phyloP scores from a whole-genome alignment of 164 flowering plant genomes.

The Nelumbo lutea region DNA sequence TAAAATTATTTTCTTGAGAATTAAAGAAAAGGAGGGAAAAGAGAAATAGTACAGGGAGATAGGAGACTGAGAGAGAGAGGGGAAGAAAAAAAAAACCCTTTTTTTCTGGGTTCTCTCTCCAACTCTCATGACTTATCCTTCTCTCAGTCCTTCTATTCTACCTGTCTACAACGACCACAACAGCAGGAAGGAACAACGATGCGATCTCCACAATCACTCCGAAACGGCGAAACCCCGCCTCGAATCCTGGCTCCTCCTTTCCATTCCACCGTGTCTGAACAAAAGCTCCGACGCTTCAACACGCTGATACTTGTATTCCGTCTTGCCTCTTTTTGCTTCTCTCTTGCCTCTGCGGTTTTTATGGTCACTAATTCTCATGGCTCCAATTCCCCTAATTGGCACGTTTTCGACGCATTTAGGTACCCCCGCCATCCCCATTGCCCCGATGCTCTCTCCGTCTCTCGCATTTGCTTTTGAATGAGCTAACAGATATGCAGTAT shows the following conservation, averaged over 20 bases:
- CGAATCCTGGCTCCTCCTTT: conserved; percentile 34
- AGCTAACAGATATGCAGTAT: background rate
- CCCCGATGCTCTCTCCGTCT: background rate
- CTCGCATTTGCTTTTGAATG: background rate
- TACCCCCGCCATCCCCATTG: conserved; percentile 7
- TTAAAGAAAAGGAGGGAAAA: background rate
- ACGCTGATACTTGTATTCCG: conserved; percentile 60
- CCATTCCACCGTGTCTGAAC: conserved; percentile 70
- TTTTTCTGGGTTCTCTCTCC: background rate
- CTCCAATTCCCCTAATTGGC: conserved; percentile 50
- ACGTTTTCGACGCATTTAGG: conserved; percentile 70
- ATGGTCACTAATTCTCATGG: conserved; percentile 62
- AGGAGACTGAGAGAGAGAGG: background rate
- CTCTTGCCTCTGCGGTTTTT: conserved; percentile 65
- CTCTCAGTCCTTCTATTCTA: background rate
- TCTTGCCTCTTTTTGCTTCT: conserved; percentile 63
- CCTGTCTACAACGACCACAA: background rate
- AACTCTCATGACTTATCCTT: conserved; percentile 28
- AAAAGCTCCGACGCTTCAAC: conserved; percentile 75
- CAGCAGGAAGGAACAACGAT: conserved; percentile 17
- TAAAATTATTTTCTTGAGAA: background rate
- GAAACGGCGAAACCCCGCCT: conserved; percentile 40
- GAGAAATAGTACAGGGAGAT: background rate
- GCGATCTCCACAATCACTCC: conserved; percentile 50
- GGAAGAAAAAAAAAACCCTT: background rate